Evolutionary conservation across 352 stramenopile genomes (phyloP).

Genomic region (Aphanomyces euteiches): DNA sequence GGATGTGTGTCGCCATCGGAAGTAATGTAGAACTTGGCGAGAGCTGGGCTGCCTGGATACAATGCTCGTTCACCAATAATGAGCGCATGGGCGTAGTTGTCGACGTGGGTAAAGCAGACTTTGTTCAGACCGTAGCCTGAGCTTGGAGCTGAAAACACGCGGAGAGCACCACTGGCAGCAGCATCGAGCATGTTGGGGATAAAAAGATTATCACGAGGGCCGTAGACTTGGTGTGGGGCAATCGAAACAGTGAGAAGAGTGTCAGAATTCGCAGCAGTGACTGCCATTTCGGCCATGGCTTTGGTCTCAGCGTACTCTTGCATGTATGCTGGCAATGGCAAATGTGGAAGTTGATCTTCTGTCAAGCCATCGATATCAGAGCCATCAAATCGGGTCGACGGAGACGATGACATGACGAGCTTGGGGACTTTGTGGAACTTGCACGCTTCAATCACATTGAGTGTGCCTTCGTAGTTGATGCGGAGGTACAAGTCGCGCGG

Average conservation of each 20-base stretch:
- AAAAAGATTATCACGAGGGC: conserved; percentile 81
- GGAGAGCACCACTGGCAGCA: conserved; percentile 57
- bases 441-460: conserved; percentile 81
- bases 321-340: conserved; percentile 52
- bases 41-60: conserved; percentile 48
- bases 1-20: conserved; percentile 67
- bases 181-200: conserved; percentile 80
- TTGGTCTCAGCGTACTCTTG: conserved; percentile 76
- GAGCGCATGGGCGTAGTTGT: conserved; percentile 90
- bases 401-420: conserved; percentile 76
- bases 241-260: conserved; percentile 80
- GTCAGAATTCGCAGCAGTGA: conserved; percentile 38
- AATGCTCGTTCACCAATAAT: conserved; percentile 51
- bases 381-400: conserved; percentile 83
- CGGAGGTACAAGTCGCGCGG: conserved; percentile 55
- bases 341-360: conserved; percentile 59
- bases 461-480: conserved; percentile 82
- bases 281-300: conserved; percentile 43
- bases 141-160: conserved; percentile 52
- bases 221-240: conserved; percentile 90
- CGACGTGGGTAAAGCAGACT: conserved; percentile 84
- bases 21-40: conserved; percentile 91
- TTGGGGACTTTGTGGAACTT: conserved; percentile 69
- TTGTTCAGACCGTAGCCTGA: conserved; percentile 63
- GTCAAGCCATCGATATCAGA: conserved; percentile 60